Base-by-base conservation (phyloP, 768 basidiomycete genomes). In the Dentipellis sp. region DNA sequence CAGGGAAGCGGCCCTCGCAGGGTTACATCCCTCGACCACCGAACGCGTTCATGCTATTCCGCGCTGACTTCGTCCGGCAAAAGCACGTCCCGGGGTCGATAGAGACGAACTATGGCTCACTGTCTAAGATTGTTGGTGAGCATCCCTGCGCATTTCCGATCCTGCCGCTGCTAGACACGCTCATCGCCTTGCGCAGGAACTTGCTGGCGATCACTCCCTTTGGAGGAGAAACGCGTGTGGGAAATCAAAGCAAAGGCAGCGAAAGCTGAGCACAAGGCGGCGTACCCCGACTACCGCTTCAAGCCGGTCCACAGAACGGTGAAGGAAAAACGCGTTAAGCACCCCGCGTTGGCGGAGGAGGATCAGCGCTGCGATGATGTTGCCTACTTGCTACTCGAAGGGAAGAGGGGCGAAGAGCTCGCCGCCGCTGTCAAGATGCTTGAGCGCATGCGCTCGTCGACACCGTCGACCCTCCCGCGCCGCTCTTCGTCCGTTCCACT, bases 221-320 rank as follows among this genome's bases (percentile, higher is more conserved):
- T 81, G 16, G 79, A 83, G 14, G 85, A 91, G 67, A 87, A 85
- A 64, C 76, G 76, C 4, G 72, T 80, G 16, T 91, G 88, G 88
- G 86, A 89, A 64, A 69, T 78, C 36, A 78, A 78, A 54, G 88
- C 88, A 0, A 85, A 86, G 65, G 77, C 80, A 46, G 87, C 82
- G 21, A 88, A 88, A 69, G 84, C 82, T 0, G 83, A 81, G 34
- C 88, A 91, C 70, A 81, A 85, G 54, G 73, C 73, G 40, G 74
- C 71, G 57, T 87, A 86, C 65, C 87, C 88, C 0, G 78, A 87
- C 59, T 91, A 78, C 50, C 72, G 74, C 36, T 78, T 77, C 68
- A 65, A 67, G 51, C 73, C 73, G 7, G 74, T 74, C 22, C 71
- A 72, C 64, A 75, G 76, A 66, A 76, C 76, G 70, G 71, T 69